Conservation (phyloP, 345 rosid species). For the Nephelium lappaceum region DNA sequence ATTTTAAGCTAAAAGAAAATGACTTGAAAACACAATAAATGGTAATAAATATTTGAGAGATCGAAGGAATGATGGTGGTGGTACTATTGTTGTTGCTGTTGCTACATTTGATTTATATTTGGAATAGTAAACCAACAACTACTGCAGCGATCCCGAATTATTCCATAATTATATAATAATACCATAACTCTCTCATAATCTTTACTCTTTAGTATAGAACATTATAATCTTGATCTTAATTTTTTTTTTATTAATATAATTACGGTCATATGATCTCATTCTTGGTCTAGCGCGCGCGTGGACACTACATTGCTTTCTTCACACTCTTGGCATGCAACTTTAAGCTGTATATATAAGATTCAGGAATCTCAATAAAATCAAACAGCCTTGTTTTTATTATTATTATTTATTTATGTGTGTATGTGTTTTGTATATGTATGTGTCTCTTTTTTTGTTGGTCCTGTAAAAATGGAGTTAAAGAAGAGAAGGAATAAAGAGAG, state of each 20-base stretch:
- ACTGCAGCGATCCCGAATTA: conserved; percentile 10
- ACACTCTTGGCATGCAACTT: conserved; percentile 36
- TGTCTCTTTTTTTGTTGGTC: not conserved
- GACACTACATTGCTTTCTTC: conserved; percentile 31
- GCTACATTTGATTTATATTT: no score
- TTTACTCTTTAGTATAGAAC: no score
- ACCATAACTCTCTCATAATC: conserved; percentile 1
- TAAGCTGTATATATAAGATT: not conserved
- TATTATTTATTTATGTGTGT: not conserved
- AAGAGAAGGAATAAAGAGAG: not conserved
- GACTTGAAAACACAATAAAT: not conserved
- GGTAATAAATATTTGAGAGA: not conserved
- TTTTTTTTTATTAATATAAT: no score
- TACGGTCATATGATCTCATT: not conserved
- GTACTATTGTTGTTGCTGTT: no score
- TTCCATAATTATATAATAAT: conserved; percentile 5
- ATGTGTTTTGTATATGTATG: not conserved
- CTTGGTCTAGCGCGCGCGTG: conserved; percentile 9
- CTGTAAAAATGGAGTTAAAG: not conserved
- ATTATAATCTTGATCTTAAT: no score
- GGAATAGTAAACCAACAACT: not conserved
- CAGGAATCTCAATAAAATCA: not conserved
- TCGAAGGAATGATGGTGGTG: not conserved
- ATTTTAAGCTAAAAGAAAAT: not conserved
- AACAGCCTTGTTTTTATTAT: not conserved